Base-by-base conservation (phyloP, 129 eudicot genomes). In the Cynara cardunculus region DNA sequence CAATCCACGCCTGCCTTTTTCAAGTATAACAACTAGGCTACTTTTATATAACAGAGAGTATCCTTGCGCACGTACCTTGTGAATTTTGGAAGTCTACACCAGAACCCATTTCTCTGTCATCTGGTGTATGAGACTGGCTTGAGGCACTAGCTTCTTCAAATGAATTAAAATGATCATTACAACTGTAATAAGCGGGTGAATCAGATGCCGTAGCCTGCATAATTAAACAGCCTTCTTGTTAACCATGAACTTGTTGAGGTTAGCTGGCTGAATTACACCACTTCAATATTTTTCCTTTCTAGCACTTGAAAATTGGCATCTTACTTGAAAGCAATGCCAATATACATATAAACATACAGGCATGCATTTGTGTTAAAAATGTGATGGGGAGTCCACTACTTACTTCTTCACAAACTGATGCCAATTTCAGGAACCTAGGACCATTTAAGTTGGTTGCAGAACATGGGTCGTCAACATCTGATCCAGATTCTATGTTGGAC, bases 401-500 rank as follows among this genome's bases (percentile, higher is more conserved):
- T 84, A 92, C 97, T 76, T 90, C 91, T 80, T 91, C 92, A 74
- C 82, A 35, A 79, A 86, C 87, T 9, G 88, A 86, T 66, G 85
- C 75, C 80, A 84, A 71, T 74, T 78, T 77, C 12, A 90, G 69
- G 83, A 69, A 70, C 70, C 41, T 75, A 66, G 79, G 74, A 81
- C 82, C 86, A 85, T 81, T 87, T 79, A 25, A 71, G 78, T 84
- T 80, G 30, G 86, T 76, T 59, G 89, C 30, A 78, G 85, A 90
- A 81, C 82, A 82, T 77, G 81, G 84, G 69, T 88, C 89, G 56
- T 87, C 87, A 64, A 73, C 77, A 65, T 90, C 95, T 66, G 91
- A 88, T 76, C 84, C 95, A 74, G 89, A 87, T 82, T 88, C 93
- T 72, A 72, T 70, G 77, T 73, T 72, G 21, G 84, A 87, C 37